Evolutionary conservation across 768 basidiomycete species (phyloP).

Genomic region (Suillus spraguei): DNA sequence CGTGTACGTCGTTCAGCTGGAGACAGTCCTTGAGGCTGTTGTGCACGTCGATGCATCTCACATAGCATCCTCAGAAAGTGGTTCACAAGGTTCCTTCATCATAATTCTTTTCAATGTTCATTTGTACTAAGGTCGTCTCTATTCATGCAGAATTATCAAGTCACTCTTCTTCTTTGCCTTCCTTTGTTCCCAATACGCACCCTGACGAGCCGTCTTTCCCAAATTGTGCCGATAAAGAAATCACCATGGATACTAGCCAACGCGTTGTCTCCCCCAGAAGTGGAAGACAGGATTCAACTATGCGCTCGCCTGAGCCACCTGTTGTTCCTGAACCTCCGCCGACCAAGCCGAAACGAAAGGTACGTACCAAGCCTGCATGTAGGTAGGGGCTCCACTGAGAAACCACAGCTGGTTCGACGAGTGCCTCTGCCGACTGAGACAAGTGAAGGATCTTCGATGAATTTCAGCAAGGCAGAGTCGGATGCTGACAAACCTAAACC

Average conservation of each 20-base stretch:
- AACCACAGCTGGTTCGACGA: constrained; percentile 4
- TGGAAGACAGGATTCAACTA: constrained; percentile 13
- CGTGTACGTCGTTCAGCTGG: constrained; percentile 45
- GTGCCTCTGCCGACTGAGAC: constrained; percentile 1
- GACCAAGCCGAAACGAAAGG: constrained; percentile 34
- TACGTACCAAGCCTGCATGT: constrained; percentile 17
- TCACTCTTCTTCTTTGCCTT: constrained; percentile 43
- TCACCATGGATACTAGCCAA: constrained; percentile 11
- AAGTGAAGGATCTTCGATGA: neutral
- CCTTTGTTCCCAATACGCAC: constrained; percentile 54
- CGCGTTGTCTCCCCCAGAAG: constrained; percentile 17
- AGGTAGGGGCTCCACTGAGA: neutral
- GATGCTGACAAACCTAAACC: constrained; percentile 13
- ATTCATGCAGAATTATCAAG: constrained; percentile 11
- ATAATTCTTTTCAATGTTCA: neutral
- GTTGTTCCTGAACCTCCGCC: constrained; percentile 24
- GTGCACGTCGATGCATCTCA: constrained; percentile 38
- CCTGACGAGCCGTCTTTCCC: constrained; percentile 51
- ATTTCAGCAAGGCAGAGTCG: neutral
- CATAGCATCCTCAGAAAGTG: constrained; percentile 23
- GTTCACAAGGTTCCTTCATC: constrained; percentile 22
- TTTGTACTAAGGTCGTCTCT: neutral
- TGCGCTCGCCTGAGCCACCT: constrained; percentile 23
- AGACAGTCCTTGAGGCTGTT: constrained; percentile 56
- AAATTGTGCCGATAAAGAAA: constrained; percentile 8